phyloP scores from a whole-genome alignment of 1,139 yeast genomes.

The Sugiyamaella japonica region DNA sequence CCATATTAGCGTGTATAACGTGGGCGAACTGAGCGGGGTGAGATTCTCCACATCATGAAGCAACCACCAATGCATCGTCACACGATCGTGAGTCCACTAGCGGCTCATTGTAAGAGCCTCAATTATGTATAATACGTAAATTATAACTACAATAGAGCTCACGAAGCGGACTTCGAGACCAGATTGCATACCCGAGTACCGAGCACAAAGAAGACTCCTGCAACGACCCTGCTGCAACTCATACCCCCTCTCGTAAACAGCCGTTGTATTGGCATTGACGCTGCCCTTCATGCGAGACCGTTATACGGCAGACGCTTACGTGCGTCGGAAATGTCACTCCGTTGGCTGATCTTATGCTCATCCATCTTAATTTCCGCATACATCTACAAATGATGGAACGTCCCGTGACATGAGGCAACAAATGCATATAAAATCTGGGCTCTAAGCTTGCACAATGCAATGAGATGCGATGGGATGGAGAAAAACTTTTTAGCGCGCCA shows the following conservation, averaged over 20 bases:
- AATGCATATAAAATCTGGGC: background rate
- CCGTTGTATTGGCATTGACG: background rate
- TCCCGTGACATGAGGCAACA: constrained; percentile 8
- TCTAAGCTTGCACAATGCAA: background rate
- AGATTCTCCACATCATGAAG: no score
- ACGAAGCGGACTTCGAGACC: no score
- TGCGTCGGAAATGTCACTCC: no score
- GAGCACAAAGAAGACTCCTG: no score
- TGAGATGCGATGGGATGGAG: constrained; percentile 7
- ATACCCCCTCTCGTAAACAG: background rate
- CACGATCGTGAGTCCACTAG: no score
- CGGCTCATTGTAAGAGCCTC: no score
- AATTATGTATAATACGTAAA: no score
- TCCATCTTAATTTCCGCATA: background rate
- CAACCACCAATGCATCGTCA: no score
- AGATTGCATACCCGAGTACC: no score
- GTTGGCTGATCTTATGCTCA: background rate
- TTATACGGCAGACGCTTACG: constrained; percentile 1
- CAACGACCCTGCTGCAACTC: background rate
- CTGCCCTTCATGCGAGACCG: background rate
- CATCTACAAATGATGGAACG: constrained; percentile 2
- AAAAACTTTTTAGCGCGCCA: background rate
- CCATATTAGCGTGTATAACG: no score
- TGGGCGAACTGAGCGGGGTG: no score
- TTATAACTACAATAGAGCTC: no score